These are phyloP conservation scores for Mycena capillaripes DNA, from an alignment of 768 basidiomycete species.

Conservation along the genomic window DNA sequence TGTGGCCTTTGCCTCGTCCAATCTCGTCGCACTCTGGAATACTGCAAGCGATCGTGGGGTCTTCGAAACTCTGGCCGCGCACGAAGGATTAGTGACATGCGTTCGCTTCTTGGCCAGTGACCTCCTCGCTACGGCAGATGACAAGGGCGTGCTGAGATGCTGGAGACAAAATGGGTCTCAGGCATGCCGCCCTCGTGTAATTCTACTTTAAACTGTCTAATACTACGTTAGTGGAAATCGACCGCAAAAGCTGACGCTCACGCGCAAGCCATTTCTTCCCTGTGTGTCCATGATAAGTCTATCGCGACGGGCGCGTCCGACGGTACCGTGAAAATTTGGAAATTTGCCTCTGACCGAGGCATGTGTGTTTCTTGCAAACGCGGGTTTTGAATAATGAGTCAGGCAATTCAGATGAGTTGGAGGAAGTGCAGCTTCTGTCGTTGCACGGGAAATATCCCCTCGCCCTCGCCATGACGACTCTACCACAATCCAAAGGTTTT, in stretches of 20 bases:
- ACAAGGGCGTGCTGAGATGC: conserved; percentile 73
- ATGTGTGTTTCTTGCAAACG: conserved; percentile 35
- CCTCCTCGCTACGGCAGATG: conserved; percentile 80
- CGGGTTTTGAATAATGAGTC: conserved; percentile 23
- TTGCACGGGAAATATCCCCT: conserved; percentile 83
- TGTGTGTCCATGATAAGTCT: conserved; percentile 64
- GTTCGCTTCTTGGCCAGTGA: conserved; percentile 73
- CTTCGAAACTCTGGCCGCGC: conserved; percentile 79
- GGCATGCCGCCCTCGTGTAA: conserved; percentile 50
- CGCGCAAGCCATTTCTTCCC: conserved; percentile 74
- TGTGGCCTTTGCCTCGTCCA: conserved; percentile 63
- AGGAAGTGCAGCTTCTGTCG: conserved; percentile 70
- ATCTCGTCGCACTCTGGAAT: conserved; percentile 62
- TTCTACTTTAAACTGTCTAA: conserved; percentile 35
- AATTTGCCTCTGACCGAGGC: conserved; percentile 47
- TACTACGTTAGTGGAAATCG: conserved; percentile 68
- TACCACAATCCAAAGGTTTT: conserved; percentile 80
- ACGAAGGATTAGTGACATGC: conserved; percentile 81
- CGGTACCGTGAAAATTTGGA: conserved; percentile 83
- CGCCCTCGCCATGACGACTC: conserved; percentile 69
- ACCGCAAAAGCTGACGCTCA: conserved; percentile 70
- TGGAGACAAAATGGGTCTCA: conserved; percentile 68
- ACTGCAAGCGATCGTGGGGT: conserved; percentile 66
- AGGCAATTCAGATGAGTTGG: conserved; percentile 48
- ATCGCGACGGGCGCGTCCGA: conserved; percentile 90